These are phyloP conservation scores for Kitagawia praeruptora DNA, from an alignment of 129 eudicot species.

Conservation along the genomic window DNA sequence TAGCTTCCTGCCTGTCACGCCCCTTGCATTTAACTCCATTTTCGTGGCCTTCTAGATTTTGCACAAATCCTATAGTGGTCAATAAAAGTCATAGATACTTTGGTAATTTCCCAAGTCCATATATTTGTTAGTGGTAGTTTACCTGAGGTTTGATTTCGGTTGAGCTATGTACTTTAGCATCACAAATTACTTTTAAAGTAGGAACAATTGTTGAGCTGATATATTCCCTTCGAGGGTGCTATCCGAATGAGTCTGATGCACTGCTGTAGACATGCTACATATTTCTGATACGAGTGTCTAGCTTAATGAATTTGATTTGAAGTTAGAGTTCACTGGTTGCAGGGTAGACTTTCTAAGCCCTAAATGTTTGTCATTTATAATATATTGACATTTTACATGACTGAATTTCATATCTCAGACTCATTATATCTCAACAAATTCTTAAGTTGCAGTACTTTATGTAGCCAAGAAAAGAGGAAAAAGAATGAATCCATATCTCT, in stretches of 20 bases:
- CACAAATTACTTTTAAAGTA: background rate
- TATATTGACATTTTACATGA: background rate
- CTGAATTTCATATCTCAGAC: background rate
- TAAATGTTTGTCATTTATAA: background rate
- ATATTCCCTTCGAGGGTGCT: background rate
- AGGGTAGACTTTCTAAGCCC: background rate
- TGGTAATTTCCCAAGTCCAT: background rate
- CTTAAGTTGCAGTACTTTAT: background rate
- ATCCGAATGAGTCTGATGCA: background rate
- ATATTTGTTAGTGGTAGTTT: background rate
- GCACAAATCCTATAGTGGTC: background rate
- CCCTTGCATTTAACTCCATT: background rate
- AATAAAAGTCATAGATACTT: background rate
- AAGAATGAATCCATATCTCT: background rate
- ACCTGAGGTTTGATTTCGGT: background rate
- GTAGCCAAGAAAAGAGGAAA: background rate
- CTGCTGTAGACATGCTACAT: background rate
- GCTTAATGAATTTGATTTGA: background rate
- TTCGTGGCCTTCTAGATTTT: background rate
- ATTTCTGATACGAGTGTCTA: background rate
- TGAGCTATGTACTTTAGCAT: background rate
- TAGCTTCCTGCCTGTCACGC: background rate
- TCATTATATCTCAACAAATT: background rate
- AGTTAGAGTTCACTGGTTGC: background rate
- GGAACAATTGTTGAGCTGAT: background rate